Percentiles rank a stretch among this genome's conserved stretches.
Conservation (phyloP, 2,329 filamentous ascomycete genomes). For the Didymella pinodella region DNA sequence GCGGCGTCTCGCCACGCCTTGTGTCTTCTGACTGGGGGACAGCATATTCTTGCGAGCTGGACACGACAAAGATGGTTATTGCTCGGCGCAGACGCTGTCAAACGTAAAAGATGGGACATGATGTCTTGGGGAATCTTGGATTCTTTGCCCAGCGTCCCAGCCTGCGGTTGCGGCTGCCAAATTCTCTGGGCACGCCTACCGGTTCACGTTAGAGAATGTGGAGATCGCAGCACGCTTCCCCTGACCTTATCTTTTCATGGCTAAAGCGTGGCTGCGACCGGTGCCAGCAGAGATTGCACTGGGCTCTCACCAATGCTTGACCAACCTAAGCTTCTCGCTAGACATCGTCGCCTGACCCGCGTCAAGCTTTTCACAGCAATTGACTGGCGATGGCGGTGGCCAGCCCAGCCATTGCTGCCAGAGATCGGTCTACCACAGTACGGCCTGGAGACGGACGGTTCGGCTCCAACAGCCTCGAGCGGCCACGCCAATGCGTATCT, state of each 20-base stretch:
- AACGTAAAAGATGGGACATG: slow-evolving; percentile 1
- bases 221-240: slow-evolving; percentile 16
- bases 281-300: neutral
- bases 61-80: slow-evolving; percentile 9
- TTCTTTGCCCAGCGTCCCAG: slow-evolving; percentile 13
- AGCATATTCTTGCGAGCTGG: neutral
- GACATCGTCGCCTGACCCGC: slow-evolving; percentile 6
- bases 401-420: slow-evolving; percentile 1
- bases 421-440: neutral
- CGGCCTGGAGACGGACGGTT: neutral
- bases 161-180: slow-evolving; percentile 16
- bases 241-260: slow-evolving; percentile 19
- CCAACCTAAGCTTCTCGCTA: slow-evolving; percentile 31
- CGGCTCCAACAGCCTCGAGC: neutral
- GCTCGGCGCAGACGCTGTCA: slow-evolving; percentile 14
- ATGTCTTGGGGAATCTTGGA: slow-evolving; percentile 15
- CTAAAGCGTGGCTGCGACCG: slow-evolving; percentile 16
- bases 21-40: slow-evolving; percentile 6
- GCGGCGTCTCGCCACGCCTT: neutral
- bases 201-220: slow-evolving; percentile 19
- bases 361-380: slow-evolving; percentile 15
- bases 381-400: slow-evolving; percentile 3
- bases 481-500: neutral
- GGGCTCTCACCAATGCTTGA: slow-evolving; percentile 30
- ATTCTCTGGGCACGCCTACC: slow-evolving; percentile 24